Percentiles rank a stretch among this genome's conserved stretches.
These are phyloP conservation scores for Silene vulgaris DNA, from an alignment of 179 eudicot species.

Conservation along the genomic window DNA sequence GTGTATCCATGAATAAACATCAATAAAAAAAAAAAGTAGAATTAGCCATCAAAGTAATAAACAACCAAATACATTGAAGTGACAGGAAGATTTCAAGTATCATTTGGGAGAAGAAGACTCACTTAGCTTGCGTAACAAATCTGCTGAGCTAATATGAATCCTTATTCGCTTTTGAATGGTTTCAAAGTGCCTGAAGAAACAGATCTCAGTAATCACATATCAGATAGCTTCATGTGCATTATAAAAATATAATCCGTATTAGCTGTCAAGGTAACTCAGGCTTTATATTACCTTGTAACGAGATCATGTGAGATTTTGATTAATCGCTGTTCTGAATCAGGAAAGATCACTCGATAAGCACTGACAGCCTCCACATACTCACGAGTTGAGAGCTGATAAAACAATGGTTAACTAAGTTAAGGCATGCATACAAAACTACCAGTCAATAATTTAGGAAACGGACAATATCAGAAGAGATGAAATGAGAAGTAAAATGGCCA, in stretches of 20 bases:
- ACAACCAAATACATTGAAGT: slow-evolving; percentile 7
- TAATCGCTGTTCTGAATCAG: slow-evolving; percentile 78
- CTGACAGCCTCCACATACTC: slow-evolving; percentile 91
- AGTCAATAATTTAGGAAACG: background rate
- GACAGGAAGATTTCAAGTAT: background rate
- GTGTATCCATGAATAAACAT: background rate
- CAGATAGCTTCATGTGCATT: slow-evolving; percentile 16
- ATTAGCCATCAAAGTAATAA: slow-evolving; percentile 10
- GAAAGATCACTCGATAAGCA: slow-evolving; percentile 82
- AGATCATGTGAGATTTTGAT: slow-evolving; percentile 65
- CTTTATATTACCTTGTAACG: slow-evolving; percentile 50
- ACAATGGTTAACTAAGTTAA: slow-evolving; percentile 17
- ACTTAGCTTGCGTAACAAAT: slow-evolving; percentile 62
- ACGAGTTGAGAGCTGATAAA: slow-evolving; percentile 58
- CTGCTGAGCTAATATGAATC: slow-evolving; percentile 41
- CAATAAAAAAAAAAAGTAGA: background rate
- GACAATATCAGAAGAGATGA: background rate
- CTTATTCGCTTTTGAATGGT: slow-evolving; percentile 47
- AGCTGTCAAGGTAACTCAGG: slow-evolving; percentile 8
- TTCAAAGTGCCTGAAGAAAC: slow-evolving; percentile 62
- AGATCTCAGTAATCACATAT: slow-evolving; percentile 17
- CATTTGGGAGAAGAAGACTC: slow-evolving; percentile 31
- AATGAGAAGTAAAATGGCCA: background rate
- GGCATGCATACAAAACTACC: background rate
- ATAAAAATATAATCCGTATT: background rate